phyloP scores from a whole-genome alignment of 2,329 filamentous ascomycete genomes.

The Aspergillus quadricinctus region DNA sequence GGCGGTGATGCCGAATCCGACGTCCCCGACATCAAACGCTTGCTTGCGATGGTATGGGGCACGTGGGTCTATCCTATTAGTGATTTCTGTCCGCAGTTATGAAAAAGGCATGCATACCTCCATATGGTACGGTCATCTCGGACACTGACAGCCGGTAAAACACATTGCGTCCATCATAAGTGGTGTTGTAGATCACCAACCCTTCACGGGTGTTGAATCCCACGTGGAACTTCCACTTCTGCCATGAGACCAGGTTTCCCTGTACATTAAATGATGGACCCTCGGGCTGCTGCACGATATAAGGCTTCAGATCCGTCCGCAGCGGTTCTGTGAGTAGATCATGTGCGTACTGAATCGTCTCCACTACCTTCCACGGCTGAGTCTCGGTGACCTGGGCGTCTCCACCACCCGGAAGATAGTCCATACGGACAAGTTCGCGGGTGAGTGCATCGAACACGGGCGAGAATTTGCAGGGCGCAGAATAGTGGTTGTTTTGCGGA shows the following conservation, averaged over 20 bases:
- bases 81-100: not conserved
- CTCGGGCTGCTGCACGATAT: slow-evolving; percentile 62
- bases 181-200: slow-evolving; percentile 64
- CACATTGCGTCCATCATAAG: slow-evolving; percentile 58
- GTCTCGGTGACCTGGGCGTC: slow-evolving; percentile 56
- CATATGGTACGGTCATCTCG: slow-evolving; percentile 58
- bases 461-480: slow-evolving; percentile 33
- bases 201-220: slow-evolving; percentile 63
- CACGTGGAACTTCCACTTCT: slow-evolving; percentile 61
- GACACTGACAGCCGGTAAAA: slow-evolving; percentile 65
- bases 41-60: slow-evolving; percentile 66
- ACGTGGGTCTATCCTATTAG: slow-evolving; percentile 50
- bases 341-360: slow-evolving; percentile 52
- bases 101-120: slow-evolving; percentile 25
- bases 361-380: slow-evolving; percentile 53
- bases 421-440: slow-evolving; percentile 64
- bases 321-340: slow-evolving; percentile 62
- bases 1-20: slow-evolving; percentile 61
- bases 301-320: slow-evolving; percentile 62
- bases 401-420: slow-evolving; percentile 62
- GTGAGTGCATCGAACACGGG: slow-evolving; percentile 54
- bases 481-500: slow-evolving; percentile 36
- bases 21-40: slow-evolving; percentile 67
- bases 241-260: slow-evolving; percentile 58
- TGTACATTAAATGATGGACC: slow-evolving; percentile 59